Percentiles rank a stretch among this genome's conserved stretches.
Conservation (phyloP, 1,284 basidiomycete genomes). For the Kalmanozyma brasiliensis region DNA sequence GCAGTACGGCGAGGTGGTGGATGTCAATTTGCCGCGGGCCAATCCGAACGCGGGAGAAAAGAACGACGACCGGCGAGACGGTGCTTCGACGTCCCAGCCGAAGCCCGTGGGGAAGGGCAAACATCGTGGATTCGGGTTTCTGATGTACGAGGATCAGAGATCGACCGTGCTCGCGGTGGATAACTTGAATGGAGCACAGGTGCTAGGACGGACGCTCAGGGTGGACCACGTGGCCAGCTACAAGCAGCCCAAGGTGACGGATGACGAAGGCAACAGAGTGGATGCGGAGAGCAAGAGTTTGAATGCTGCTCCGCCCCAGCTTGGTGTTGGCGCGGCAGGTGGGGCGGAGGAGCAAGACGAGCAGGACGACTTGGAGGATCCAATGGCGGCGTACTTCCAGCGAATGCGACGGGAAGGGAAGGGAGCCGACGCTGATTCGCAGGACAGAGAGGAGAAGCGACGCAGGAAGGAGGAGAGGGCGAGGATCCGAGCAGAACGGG, state of each 20-base stretch:
- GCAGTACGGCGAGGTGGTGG: slow-evolving; percentile 95
- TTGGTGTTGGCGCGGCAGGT: slow-evolving; percentile 10
- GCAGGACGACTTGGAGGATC: slow-evolving; percentile 91
- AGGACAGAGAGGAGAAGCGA: slow-evolving; percentile 48
- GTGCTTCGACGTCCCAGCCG: neutral
- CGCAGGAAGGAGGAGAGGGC: slow-evolving; percentile 58
- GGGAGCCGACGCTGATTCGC: slow-evolving; percentile 10
- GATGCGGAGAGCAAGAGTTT: slow-evolving; percentile 75
- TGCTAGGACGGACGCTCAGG: slow-evolving; percentile 84
- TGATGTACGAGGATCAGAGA: slow-evolving; percentile 99
- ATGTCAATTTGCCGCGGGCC: slow-evolving; percentile 82
- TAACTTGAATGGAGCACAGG: slow-evolving; percentile 93
- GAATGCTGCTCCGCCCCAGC: slow-evolving; percentile 56
- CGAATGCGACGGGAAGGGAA: slow-evolving; percentile 44
- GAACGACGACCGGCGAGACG: neutral
- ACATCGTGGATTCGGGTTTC: slow-evolving; percentile 86
- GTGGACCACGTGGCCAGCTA: slow-evolving; percentile 94
- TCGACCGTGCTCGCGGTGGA: slow-evolving; percentile 96
- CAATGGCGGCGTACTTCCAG: slow-evolving; percentile 87
- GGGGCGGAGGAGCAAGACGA: slow-evolving; percentile 36
- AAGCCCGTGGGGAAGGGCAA: slow-evolving; percentile 26
- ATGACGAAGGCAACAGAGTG: slow-evolving; percentile 85
- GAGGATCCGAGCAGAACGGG: slow-evolving; percentile 40
- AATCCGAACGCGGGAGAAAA: slow-evolving; percentile 6
- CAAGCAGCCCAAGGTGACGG: slow-evolving; percentile 80